These are phyloP conservation scores for Aspergillus caelatus DNA, from an alignment of 2,329 filamentous ascomycete species.

Conservation along the genomic window DNA sequence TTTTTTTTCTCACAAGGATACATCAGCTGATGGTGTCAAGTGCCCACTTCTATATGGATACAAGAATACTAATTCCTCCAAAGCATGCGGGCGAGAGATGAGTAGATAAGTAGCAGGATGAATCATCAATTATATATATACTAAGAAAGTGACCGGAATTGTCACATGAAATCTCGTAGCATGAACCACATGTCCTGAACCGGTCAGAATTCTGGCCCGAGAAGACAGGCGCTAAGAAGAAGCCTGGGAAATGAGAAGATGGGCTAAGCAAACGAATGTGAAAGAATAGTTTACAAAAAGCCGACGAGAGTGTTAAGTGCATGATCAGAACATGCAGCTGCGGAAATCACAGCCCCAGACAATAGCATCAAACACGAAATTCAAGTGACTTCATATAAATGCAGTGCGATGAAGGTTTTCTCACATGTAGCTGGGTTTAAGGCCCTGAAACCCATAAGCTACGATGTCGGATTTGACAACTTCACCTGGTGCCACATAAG, in stretches of 20 bases:
- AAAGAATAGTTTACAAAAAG: background rate
- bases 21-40: too few species aligned
- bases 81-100: too few species aligned
- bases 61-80: too few species aligned
- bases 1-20: too few species aligned
- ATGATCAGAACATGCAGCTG: background rate
- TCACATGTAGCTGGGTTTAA: slow-evolving; percentile 47
- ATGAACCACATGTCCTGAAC: slow-evolving; percentile 18
- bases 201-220: slow-evolving; percentile 13
- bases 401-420: background rate
- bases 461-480: slow-evolving; percentile 48
- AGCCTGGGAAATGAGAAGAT: background rate
- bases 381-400: background rate
- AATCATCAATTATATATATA: background rate
- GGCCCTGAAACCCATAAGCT: slow-evolving; percentile 45
- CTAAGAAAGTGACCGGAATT: background rate
- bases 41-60: too few species aligned
- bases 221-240: background rate
- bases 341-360: too few species aligned
- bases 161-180: background rate
- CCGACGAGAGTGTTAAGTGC: background rate
- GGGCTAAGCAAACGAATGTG: background rate
- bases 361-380: background rate
- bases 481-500: slow-evolving; percentile 49
- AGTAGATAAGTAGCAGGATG: background rate